Evolutionary conservation across 352 stramenopile genomes (phyloP), one percentile per base, ranked within the genome.

Genomic region (Phytophthora rubi): DNA sequence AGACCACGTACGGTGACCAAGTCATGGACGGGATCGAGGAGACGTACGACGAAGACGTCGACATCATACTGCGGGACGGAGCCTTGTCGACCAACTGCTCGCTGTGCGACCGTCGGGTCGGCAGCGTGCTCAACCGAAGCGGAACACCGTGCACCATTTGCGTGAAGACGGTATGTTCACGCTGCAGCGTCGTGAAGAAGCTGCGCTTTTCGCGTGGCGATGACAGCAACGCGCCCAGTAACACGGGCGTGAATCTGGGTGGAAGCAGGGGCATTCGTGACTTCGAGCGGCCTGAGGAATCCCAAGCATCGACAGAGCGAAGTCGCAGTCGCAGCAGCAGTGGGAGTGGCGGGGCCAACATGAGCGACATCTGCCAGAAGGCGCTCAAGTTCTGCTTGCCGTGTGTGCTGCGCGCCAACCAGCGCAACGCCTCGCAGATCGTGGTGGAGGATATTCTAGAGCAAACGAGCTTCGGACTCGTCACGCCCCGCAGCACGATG

Each of bases 141-240:
- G 72, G 71, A 23, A 48, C 52, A 6, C 71, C 68, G 0, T 87
- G 80, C 63, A 51, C 62, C 4, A 73, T 80, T 65, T 82, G 64
- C 42, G 51, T 56, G 21, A 71, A 82, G 53, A 76, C 76, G 61
- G 59, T 82, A 16, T 87, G 80, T 39, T 81, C 75, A 18, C 80
- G 75, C 59, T 87, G 80, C 63, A 78, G 70, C 37, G 59, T 87
- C 15, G 79, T 76, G 18, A 87, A 87, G 72, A 85, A 87, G 37
- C 59, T 87, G 56, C 75, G 68, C 44, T 82, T 87, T 51, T 70
- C 67, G 23, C 66, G 63, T 16, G 67, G 45, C 2, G 76, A 82
- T 30, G 71, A 75, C 48, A 59, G 2, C 30, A 63, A 33, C 7
- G 53, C 42, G 13, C 44, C 18, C 6, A 32, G 47, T 12, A 47